Base-by-base conservation (phyloP, 257 asterid genomes). In the Agastache rugosa region DNA sequence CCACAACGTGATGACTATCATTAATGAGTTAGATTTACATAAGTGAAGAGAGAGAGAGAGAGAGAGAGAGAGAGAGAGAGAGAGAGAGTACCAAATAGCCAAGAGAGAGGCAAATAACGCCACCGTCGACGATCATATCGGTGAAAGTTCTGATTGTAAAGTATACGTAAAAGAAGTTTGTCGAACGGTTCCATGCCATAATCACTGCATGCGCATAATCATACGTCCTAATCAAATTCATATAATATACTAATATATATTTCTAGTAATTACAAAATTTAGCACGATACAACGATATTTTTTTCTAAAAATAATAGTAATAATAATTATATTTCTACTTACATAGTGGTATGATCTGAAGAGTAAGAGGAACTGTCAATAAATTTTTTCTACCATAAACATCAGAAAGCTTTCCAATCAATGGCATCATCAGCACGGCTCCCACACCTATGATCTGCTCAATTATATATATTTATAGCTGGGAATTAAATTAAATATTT, bases 351-450 rank as follows among this genome's bases (percentile, higher is more conserved):
- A 88, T 60, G 77, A 85, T 85, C 73, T 82, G 63, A 7, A 84
- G 81, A 35, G 63, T 62, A 64, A 88, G 47, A 4, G 89, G 93
- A 44, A 88, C 31, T 8, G 84, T 55, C 72, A 88, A 62, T 75
- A 86, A 50, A 31, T 71, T 65, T 77, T 80, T 88, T 74, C 91
- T 66, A 22, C 93, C 91, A 64, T 88, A 84, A 34, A 67, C 65
- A 66, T 88, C 91, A 9, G 93, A 88, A 27, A 86, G 47, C 56
- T 84, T 86, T n/a, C 93, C 93, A 34, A 88, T 76, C 66, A 88
- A 19, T 10, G 91, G 91, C 86, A 84, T 86, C 90, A 87, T 61
- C 66, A 83, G 66, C 67, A 76, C 77, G 2, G 89, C 77, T 11
- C 89, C 91, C 34, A 85, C 29, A 25, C 92, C 92, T 1, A 77